Percentiles rank a stretch among this genome's conserved stretches.
Evolutionary conservation across 305 asterid genomes (phyloP).

Genomic region (Withania somnifera): DNA sequence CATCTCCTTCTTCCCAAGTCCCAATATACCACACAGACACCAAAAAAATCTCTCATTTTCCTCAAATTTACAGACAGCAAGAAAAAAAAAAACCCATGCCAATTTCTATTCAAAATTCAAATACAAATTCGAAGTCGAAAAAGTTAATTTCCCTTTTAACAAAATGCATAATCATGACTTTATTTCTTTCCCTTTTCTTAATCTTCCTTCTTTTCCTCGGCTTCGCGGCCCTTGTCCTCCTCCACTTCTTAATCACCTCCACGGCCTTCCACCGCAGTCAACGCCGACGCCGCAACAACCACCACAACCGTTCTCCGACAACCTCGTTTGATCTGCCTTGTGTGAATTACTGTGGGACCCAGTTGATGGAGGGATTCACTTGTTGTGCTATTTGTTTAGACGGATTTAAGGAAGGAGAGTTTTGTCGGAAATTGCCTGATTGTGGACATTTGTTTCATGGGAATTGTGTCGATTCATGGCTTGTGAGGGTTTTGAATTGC

Average conservation of each 20-base stretch:
- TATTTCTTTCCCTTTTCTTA: constrained; percentile 18
- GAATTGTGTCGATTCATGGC: constrained; percentile 29
- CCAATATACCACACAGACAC: not conserved
- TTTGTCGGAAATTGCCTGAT: constrained; percentile 21
- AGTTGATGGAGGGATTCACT: not conserved
- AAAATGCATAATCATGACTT: constrained; percentile 27
- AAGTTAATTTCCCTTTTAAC: constrained; percentile 18
- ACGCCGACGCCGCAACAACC: not conserved
- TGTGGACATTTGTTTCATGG: constrained; percentile 29
- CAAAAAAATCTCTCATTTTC: not conserved
- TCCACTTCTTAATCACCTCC: constrained; percentile 18
- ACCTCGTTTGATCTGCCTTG: constrained; percentile 7
- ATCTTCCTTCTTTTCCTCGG: constrained; percentile 24
- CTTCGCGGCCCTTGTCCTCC: constrained; percentile 15
- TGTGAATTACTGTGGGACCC: constrained; percentile 3
- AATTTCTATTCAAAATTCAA: not conserved
- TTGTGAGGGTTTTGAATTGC: constrained; percentile 20
- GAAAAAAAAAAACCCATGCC: not conserved
- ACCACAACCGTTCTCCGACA: not conserved
- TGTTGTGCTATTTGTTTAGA: constrained; percentile 33
- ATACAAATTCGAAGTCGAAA: constrained; percentile 5
- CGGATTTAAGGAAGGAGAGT: constrained; percentile 20
- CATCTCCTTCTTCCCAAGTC: too few relatives aligned
- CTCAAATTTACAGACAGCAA: not conserved
- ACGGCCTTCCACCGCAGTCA: constrained; percentile 13